Conservation (phyloP, 805 yeast genomes). For the Candida qinlingensis region DNA sequence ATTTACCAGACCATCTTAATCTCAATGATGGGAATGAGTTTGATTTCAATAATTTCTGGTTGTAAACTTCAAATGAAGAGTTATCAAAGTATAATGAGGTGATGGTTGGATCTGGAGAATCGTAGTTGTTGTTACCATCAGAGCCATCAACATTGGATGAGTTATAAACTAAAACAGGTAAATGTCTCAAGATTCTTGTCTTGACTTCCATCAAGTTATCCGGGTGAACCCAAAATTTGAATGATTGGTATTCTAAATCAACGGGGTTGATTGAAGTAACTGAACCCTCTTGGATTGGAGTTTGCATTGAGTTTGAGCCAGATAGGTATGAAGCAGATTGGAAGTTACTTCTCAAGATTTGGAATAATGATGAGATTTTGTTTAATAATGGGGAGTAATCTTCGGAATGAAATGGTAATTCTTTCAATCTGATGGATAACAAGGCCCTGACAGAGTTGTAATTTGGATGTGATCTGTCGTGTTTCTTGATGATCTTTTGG, state of each 20-base stretch:
- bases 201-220: slow-evolving; percentile 96
- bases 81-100: slow-evolving; percentile 88
- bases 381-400: slow-evolving; percentile 89
- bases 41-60: slow-evolving; percentile 70
- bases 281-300: slow-evolving; percentile 25
- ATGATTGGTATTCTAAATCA: slow-evolving; percentile 47
- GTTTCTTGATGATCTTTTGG: slow-evolving; percentile 90
- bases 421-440: slow-evolving; percentile 79
- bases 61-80: slow-evolving; percentile 75
- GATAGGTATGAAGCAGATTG: slow-evolving; percentile 26
- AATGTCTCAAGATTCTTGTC: slow-evolving; percentile 84
- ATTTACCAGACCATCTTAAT: slow-evolving; percentile 86
- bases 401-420: slow-evolving; percentile 88
- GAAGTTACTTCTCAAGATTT: slow-evolving; percentile 72
- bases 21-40: slow-evolving; percentile 71
- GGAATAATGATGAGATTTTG: slow-evolving; percentile 75
- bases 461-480: slow-evolving; percentile 81
- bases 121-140: slow-evolving; percentile 25
- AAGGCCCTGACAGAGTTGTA: slow-evolving; percentile 84
- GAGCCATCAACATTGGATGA: slow-evolving; percentile 37
- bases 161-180: slow-evolving; percentile 81
- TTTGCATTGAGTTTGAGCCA: slow-evolving; percentile 19
- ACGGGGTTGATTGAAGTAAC: slow-evolving; percentile 11
- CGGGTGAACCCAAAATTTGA: slow-evolving; percentile 98
- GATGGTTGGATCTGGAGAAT: slow-evolving; percentile 68